A percentile compares a stretch with the other conserved stretches of the same genome.
Evolutionary conservation across 2,329 filamentous ascomycete species (phyloP).

Genomic region (Huntiella decipiens): DNA sequence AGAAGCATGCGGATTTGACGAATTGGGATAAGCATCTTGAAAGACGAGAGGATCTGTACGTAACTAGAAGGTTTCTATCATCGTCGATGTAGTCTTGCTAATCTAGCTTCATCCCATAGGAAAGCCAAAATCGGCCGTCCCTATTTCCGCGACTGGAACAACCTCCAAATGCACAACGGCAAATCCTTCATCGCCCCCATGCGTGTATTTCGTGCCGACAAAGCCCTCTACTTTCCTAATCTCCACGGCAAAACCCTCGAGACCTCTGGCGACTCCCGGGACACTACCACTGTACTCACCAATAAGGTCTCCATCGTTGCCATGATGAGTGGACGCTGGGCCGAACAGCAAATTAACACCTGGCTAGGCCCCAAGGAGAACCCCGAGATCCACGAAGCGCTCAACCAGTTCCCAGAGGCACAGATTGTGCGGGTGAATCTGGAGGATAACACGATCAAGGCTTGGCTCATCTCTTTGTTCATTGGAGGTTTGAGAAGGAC

Average conservation of each 20-base stretch:
- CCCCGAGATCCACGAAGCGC: slow-evolving; percentile 43
- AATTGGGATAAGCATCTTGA: slow-evolving; percentile 70
- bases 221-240: slow-evolving; percentile 86
- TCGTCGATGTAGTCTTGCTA: background rate
- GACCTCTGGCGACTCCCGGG: slow-evolving; percentile 29
- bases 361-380: slow-evolving; percentile 52
- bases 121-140: slow-evolving; percentile 62
- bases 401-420: slow-evolving; percentile 36
- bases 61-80: background rate
- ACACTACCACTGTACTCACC: slow-evolving; percentile 58
- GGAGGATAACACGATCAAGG: slow-evolving; percentile 59
- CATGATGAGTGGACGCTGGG: slow-evolving; percentile 73
- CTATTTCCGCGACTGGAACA: slow-evolving; percentile 91
- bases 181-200: slow-evolving; percentile 82
- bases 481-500: slow-evolving; percentile 31
- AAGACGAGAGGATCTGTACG: slow-evolving; percentile 56
- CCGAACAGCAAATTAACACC: slow-evolving; percentile 55
- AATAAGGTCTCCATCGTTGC: slow-evolving; percentile 62
- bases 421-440: slow-evolving; percentile 79
- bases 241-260: slow-evolving; percentile 60
- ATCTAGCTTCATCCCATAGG: slow-evolving; percentile 21
- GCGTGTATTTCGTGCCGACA: slow-evolving; percentile 63
- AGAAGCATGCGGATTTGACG: slow-evolving; percentile 63
- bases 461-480: slow-evolving; percentile 38
- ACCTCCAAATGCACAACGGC: slow-evolving; percentile 63